These are phyloP conservation scores for Kalmusia sp. DNA, from an alignment of 2,329 filamentous ascomycete genomes.

Conservation along the genomic window DNA sequence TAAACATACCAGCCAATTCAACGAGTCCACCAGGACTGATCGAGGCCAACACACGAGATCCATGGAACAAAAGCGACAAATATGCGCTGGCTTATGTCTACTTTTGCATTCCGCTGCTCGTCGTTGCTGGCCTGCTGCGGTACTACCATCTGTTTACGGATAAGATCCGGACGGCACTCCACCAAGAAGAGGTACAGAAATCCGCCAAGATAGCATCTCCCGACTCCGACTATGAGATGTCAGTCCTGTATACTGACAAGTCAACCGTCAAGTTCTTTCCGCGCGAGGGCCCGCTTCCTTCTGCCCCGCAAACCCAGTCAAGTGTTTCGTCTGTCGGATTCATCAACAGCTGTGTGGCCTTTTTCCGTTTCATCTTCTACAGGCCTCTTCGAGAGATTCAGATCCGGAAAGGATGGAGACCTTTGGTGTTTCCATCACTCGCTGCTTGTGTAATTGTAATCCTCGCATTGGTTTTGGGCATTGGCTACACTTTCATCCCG, in stretches of 20 bases:
- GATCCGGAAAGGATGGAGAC: conserved; percentile 66
- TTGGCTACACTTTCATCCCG: conserved; percentile 83
- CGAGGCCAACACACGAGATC: conserved; percentile 69
- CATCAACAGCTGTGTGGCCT: conserved; percentile 80
- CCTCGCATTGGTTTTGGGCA: conserved; percentile 73
- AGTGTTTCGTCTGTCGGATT: conserved; percentile 76
- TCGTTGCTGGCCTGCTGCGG: conserved; percentile 71
- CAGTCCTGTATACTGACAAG: conserved; percentile 65
- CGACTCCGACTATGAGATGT: conserved; percentile 67
- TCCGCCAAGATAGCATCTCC: conserved; percentile 65
- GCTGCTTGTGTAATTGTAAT: conserved; percentile 73
- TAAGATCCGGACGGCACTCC: conserved; percentile 86
- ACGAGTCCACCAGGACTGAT: conserved; percentile 63
- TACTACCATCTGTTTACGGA: conserved; percentile 92
- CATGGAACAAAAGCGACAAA: conserved; percentile 82
- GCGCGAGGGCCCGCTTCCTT: conserved; percentile 63
- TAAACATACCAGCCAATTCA: conserved; percentile 63
- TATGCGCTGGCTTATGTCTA: conserved; percentile 90
- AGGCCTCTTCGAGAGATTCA: conserved; percentile 79
- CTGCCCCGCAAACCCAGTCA: conserved; percentile 69
- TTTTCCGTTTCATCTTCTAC: conserved; percentile 89
- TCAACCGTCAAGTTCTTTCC: conserved; percentile 80
- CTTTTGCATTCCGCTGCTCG: conserved; percentile 77
- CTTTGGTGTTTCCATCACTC: conserved; percentile 80
- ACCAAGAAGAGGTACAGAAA: conserved; percentile 80